Conservation (phyloP, 2,329 filamentous ascomycete genomes). For the Cercospora sp. region DNA sequence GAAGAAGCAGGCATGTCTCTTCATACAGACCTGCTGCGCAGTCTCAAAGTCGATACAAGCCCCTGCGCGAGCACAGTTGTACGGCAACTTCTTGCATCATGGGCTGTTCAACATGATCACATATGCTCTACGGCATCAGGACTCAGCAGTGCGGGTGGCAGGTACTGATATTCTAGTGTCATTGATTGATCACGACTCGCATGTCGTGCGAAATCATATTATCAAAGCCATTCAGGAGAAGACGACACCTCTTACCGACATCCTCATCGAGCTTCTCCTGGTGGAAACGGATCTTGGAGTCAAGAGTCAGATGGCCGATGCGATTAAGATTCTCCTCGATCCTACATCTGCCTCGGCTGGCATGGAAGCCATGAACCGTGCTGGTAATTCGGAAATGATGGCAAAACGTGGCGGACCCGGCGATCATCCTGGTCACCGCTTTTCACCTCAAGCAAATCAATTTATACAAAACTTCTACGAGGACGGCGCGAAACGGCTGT, state of each 20-base stretch:
- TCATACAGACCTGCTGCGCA: slow-evolving; percentile 92
- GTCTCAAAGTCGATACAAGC: slow-evolving; percentile 94
- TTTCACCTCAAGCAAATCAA: slow-evolving; percentile 69
- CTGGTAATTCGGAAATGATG: slow-evolving; percentile 66
- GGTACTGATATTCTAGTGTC: slow-evolving; percentile 92
- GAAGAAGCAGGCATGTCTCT: slow-evolving; percentile 91
- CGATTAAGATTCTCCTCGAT: slow-evolving; percentile 89
- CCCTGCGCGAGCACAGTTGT: slow-evolving; percentile 74
- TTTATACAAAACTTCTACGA: slow-evolving; percentile 92
- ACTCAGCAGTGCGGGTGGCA: slow-evolving; percentile 82
- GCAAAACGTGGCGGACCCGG: slow-evolving; percentile 54
- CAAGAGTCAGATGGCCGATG: slow-evolving; percentile 92
- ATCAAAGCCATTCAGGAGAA: slow-evolving; percentile 90
- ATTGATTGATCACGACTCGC: slow-evolving; percentile 91
- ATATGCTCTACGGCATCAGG: slow-evolving; percentile 81
- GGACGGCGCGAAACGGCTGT: slow-evolving; percentile 77
- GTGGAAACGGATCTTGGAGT: slow-evolving; percentile 91
- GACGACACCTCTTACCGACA: slow-evolving; percentile 82
- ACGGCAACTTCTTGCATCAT: slow-evolving; percentile 84
- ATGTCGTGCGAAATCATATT: slow-evolving; percentile 90
- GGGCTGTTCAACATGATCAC: slow-evolving; percentile 88
- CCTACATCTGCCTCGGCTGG: slow-evolving; percentile 61
- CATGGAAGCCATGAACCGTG: slow-evolving; percentile 59
- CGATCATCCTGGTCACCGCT: slow-evolving; percentile 24
- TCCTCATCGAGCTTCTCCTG: slow-evolving; percentile 84